A percentile compares a stretch with the other conserved stretches of the same genome.
Evolutionary conservation across 768 basidiomycete species (phyloP).

Genomic region (Dacryopinax primogenitus): DNA sequence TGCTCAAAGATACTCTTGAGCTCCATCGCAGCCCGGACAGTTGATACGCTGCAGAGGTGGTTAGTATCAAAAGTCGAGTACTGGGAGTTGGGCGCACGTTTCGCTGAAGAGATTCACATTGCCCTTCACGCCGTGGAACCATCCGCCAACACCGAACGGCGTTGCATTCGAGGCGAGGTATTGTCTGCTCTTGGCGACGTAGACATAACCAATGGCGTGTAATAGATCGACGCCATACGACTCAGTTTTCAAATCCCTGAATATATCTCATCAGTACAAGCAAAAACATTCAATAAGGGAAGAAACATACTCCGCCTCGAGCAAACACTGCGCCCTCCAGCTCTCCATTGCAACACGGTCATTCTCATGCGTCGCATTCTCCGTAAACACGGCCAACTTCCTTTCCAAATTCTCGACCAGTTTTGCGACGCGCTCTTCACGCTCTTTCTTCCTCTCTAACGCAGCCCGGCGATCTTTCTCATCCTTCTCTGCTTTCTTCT

Average conservation of each 20-base stretch:
- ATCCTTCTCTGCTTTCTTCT: slow-evolving; percentile 51
- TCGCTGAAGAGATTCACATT: slow-evolving; percentile 91
- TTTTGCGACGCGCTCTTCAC: slow-evolving; percentile 60
- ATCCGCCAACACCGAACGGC: slow-evolving; percentile 73
- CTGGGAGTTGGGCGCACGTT: slow-evolving; percentile 43
- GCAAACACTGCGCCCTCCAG: slow-evolving; percentile 61
- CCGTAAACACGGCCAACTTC: slow-evolving; percentile 77
- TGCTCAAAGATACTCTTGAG: slow-evolving; percentile 84
- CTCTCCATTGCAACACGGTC: slow-evolving; percentile 58
- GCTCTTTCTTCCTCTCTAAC: slow-evolving; percentile 60
- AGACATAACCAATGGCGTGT: slow-evolving; percentile 77
- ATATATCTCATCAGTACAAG: neutral
- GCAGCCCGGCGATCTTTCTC: slow-evolving; percentile 34
- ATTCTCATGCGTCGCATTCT: slow-evolving; percentile 54
- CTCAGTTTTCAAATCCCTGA: slow-evolving; percentile 67
- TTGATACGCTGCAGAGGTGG: slow-evolving; percentile 49
- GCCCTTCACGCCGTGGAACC: slow-evolving; percentile 83
- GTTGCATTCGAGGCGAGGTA: slow-evolving; percentile 60
- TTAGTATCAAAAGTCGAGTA: neutral
- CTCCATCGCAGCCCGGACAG: slow-evolving; percentile 73
- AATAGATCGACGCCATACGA: slow-evolving; percentile 79
- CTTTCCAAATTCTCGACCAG: slow-evolving; percentile 66
- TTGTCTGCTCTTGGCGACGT: slow-evolving; percentile 62
- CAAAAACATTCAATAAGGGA: neutral
- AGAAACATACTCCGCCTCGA: slow-evolving; percentile 64